Conservation (phyloP, 176 grass and related monocot genomes). For the Saccharum officinarum region DNA sequence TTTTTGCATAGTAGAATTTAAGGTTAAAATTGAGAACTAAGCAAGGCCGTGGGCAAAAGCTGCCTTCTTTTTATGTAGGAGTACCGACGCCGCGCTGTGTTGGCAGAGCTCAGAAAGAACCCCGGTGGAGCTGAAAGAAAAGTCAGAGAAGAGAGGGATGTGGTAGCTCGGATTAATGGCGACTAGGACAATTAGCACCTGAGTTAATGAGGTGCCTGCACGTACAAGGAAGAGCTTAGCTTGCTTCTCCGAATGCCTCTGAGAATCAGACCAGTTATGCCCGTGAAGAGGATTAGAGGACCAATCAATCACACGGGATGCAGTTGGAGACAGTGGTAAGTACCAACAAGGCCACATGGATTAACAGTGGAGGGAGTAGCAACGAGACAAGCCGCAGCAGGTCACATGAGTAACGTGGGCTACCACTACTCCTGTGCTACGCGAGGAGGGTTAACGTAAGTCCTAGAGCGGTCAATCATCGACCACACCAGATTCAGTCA, state of each 20-base stretch:
- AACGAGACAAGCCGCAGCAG: neutral
- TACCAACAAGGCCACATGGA: constrained; percentile 15
- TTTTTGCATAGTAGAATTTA: too few relatives aligned
- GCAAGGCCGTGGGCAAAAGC: too few relatives aligned
- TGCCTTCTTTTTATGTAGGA: constrained; percentile 2
- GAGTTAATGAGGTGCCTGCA: neutral
- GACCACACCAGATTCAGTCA: neutral
- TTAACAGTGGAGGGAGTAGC: constrained; percentile 33
- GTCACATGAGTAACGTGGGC: constrained; percentile 8
- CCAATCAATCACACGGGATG: neutral
- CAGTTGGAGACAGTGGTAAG: constrained; percentile 5
- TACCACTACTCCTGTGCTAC: neutral
- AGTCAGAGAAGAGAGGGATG: neutral
- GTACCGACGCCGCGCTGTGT: neutral
- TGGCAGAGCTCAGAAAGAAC: neutral
- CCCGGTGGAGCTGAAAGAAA: neutral
- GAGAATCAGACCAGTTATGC: neutral
- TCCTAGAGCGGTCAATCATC: constrained; percentile 12
- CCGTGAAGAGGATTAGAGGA: neutral
- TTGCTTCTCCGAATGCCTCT: too few relatives aligned
- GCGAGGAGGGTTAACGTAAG: neutral
- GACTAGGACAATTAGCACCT: constrained; percentile 25
- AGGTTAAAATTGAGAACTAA: too few relatives aligned
- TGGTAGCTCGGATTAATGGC: neutral
- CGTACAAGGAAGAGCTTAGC: neutral